These are phyloP conservation scores for Tillandsia fasciculata DNA, from an alignment of 176 grass and related monocot genomes.

Conservation along the genomic window DNA sequence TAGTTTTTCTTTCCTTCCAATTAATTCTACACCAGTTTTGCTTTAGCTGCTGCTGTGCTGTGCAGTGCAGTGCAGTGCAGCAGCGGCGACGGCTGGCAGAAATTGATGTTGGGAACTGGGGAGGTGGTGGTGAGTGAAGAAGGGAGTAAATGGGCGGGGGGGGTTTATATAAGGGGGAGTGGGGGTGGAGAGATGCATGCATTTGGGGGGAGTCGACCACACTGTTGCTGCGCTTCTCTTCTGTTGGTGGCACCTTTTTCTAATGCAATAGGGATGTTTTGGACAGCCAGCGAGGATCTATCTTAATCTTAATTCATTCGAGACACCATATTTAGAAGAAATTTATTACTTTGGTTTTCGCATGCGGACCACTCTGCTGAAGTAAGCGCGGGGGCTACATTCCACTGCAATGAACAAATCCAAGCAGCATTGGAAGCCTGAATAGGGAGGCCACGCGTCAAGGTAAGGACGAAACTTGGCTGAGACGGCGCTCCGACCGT, in stretches of 20 bases:
- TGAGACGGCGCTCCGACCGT: too few relatives aligned
- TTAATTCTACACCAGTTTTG: too few relatives aligned
- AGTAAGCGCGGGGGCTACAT: neutral
- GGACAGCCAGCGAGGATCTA: neutral
- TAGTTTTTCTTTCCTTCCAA: neutral
- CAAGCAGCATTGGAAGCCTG: too few relatives aligned
- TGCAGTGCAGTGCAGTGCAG: neutral
- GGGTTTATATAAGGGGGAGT: slow-evolving; percentile 6
- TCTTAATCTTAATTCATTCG: neutral
- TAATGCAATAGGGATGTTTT: neutral
- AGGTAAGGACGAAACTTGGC: too few relatives aligned
- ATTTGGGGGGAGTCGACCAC: slow-evolving; percentile 1
- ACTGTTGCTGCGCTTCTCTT: neutral
- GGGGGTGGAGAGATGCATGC: slow-evolving; percentile 6
- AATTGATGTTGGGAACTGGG: neutral
- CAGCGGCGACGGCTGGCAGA: neutral
- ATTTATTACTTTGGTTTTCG: neutral
- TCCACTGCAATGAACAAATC: too few relatives aligned
- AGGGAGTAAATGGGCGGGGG: neutral
- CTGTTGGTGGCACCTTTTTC: neutral
- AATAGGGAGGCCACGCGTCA: too few relatives aligned
- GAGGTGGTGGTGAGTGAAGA: neutral
- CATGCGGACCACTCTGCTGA: neutral
- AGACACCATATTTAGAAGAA: neutral
- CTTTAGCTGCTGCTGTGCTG: neutral